These are phyloP conservation scores for Tuber brumale DNA, from an alignment of 495 filamentous ascomycete genomes.

Conservation along the genomic window DNA sequence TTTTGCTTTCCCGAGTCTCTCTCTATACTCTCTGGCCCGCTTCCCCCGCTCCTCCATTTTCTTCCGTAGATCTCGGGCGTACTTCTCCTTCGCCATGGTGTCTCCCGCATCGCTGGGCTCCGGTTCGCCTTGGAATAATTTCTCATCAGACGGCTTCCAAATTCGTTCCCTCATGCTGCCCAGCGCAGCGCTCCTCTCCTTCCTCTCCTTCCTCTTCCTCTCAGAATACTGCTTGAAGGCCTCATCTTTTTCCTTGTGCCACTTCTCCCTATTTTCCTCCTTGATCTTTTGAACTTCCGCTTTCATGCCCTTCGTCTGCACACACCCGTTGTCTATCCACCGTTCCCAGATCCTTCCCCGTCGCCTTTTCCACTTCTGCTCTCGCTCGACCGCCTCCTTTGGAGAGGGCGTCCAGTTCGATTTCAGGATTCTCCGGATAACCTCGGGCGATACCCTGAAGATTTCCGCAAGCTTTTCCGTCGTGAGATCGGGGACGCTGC, in stretches of 20 bases:
- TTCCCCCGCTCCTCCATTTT: background rate
- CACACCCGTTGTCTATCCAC: slow-evolving; percentile 39
- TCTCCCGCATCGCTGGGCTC: background rate
- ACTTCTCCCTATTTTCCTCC: slow-evolving; percentile 6
- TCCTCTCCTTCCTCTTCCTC: background rate
- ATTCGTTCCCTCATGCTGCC: background rate
- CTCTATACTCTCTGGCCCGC: background rate
- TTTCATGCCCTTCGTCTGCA: slow-evolving; percentile 29
- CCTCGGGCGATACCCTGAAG: slow-evolving; percentile 80
- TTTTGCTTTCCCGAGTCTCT: background rate
- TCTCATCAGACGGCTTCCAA: background rate
- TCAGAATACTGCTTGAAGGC: background rate
- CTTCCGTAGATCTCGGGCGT: background rate
- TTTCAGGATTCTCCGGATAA: slow-evolving; percentile 76
- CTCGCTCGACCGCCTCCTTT: slow-evolving; percentile 51
- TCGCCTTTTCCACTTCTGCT: slow-evolving; percentile 68
- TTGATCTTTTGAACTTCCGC: background rate
- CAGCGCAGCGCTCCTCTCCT: background rate
- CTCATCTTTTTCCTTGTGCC: background rate
- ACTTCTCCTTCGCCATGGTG: background rate
- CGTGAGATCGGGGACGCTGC: slow-evolving; percentile 69
- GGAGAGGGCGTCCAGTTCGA: slow-evolving; percentile 76
- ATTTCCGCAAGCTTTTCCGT: slow-evolving; percentile 66
- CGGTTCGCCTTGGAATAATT: background rate
- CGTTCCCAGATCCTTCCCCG: slow-evolving; percentile 51